Evolutionary conservation across 2,329 filamentous ascomycete genomes (phyloP).

Genomic region (Coleophoma eucalyptorum): DNA sequence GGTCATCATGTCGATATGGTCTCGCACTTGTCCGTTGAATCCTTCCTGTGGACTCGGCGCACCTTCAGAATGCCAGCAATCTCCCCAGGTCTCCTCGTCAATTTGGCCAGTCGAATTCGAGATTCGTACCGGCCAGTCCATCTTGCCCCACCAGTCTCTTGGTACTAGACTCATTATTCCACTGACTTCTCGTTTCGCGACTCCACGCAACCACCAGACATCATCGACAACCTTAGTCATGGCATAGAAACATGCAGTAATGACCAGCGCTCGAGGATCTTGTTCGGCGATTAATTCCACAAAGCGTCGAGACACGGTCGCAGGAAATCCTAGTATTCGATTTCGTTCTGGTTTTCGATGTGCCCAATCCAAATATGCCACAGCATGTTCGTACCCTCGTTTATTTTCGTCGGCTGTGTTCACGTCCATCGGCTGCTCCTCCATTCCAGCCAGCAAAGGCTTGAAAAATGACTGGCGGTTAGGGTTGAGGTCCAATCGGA

Average conservation of each 20-base stretch:
- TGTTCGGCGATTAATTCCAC: slow-evolving; percentile 56
- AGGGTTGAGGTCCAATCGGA: slow-evolving; percentile 55
- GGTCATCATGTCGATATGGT: slow-evolving; percentile 7
- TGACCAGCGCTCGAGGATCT: slow-evolving; percentile 34
- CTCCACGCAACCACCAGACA: slow-evolving; percentile 66
- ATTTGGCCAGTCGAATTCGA: slow-evolving; percentile 22
- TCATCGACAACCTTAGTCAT: slow-evolving; percentile 23
- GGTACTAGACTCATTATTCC: slow-evolving; percentile 34
- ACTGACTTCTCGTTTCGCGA: slow-evolving; percentile 61
- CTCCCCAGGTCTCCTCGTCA: slow-evolving; percentile 24
- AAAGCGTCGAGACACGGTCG: slow-evolving; percentile 58
- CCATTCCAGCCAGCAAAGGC: slow-evolving; percentile 52
- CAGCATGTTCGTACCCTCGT: slow-evolving; percentile 59
- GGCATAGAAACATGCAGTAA: slow-evolving; percentile 25
- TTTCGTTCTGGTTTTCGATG: slow-evolving; percentile 56
- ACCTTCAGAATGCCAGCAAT: slow-evolving; percentile 2
- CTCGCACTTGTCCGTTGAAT: slow-evolving; percentile 1
- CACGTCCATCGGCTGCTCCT: slow-evolving; percentile 45
- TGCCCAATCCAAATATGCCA: slow-evolving; percentile 65
- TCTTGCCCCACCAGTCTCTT: slow-evolving; percentile 23
- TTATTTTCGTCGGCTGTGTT: slow-evolving; percentile 29
- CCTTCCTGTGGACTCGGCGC: slow-evolving; percentile 2
- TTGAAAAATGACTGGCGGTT: slow-evolving; percentile 55
- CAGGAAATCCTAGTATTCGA: slow-evolving; percentile 59
- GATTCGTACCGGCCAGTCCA: slow-evolving; percentile 26